Conservation (phyloP, 2,329 filamentous ascomycete species). For the Beauveria caledonica region DNA sequence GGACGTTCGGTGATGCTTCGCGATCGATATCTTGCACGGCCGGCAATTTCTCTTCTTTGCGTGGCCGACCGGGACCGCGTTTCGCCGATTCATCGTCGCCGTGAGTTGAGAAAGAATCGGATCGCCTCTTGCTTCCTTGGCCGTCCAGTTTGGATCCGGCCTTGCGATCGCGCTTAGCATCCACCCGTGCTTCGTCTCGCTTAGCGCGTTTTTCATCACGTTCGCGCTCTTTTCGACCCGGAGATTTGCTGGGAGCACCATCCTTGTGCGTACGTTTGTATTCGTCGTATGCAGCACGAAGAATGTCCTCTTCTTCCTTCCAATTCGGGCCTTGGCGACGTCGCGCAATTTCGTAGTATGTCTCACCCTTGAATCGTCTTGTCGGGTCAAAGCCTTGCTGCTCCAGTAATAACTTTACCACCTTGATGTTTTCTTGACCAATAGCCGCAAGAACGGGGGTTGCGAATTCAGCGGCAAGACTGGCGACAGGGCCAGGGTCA, state of each 20-base stretch:
- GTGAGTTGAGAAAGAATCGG: conserved; percentile 33
- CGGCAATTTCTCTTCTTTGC: conserved; percentile 35
- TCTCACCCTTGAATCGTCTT: conserved; percentile 63
- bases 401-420: conserved; percentile 70
- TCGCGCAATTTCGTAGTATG: conserved; percentile 81
- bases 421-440: conserved; percentile 76
- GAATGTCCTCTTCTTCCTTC: conserved; percentile 75
- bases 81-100: conserved; percentile 42
- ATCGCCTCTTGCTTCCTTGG: conserved; percentile 41
- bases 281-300: conserved; percentile 68
- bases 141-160: conserved; percentile 29
- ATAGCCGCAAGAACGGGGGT: conserved; percentile 94
- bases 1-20: conserved; percentile 40
- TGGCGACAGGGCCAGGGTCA: conserved; percentile 59
- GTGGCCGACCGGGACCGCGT: conserved; percentile 44
- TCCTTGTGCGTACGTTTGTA: conserved; percentile 47
- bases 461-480: conserved; percentile 60
- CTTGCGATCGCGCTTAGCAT: conserved; percentile 41
- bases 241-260: conserved; percentile 41
- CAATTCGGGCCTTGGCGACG: conserved; percentile 78
- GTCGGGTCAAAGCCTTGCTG: conserved; percentile 78
- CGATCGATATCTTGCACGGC: conserved; percentile 44
- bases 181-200: conserved; percentile 37
- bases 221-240: conserved; percentile 34
- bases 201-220: conserved; percentile 35